Base-by-base conservation (phyloP, 163 green algal species). In the Coccomyxa subellipsoidea region DNA sequence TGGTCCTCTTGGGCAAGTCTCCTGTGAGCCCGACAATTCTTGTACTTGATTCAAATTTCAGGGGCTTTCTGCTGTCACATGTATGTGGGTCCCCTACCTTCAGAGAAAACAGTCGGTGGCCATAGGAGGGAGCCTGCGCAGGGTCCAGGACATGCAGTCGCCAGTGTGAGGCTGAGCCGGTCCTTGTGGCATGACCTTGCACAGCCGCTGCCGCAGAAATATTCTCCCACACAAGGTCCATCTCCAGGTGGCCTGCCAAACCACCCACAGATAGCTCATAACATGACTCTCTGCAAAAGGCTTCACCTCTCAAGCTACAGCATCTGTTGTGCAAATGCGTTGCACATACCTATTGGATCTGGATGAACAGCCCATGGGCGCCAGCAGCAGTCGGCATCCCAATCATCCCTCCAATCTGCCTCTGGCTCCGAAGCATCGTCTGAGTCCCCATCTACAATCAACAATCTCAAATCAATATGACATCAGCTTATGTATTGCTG, bases 211-310 rank as follows among this genome's bases (percentile, higher is more conserved):
- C 25, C 32, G 72, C 71, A 40, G 82, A 37, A 12, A 83, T 7
- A 5, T 35, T 12, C 34, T 88, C 72, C 90, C 90, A 94, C 25
- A 90, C 84, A 29, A 96, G 75, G 69, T 96, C 93, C 82, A 96
- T 76, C 88, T 96, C 93, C 59, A 96, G 34, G 15, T 72, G 31
- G 9, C 73, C 85, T 88, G 80, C n/a, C n/a, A n/a, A n/a, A n/a
- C n/a, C n/a, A n/a, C n/a, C n/a, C n/a, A n/a, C n/a, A n/a, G n/a
- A n/a, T n/a, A n/a, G n/a, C n/a, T n/a, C n/a, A n/a, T n/a, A n/a
- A n/a, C n/a, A n/a, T n/a, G n/a, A n/a, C n/a, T n/a, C n/a, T n/a
- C n/a, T n/a, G n/a, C n/a, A n/a, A n/a, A n/a, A n/a, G n/a, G n/a
- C n/a, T n/a, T n/a, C n/a, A n/a, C n/a, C n/a, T n/a, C n/a, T n/a